Base-by-base conservation (phyloP, 2,329 filamentous ascomycete genomes). In the Drechslerella coelobrocha region DNA sequence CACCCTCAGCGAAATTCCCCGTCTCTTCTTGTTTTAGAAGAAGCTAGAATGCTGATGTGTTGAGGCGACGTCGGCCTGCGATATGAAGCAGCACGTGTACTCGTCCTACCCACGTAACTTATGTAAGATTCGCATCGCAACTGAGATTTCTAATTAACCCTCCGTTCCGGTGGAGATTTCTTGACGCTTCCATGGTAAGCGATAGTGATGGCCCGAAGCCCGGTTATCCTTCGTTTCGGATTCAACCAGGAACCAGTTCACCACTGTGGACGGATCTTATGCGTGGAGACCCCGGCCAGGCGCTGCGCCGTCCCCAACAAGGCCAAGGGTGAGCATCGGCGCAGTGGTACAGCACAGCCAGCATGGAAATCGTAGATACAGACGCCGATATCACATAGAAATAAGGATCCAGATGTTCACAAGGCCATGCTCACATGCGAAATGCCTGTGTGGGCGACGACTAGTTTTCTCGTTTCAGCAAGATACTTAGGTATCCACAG, bases 401-500 rank as follows among this genome's bases (percentile, higher is more conserved):
- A 57, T 65, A 47, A 65, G 61, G 50, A 50, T 66, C 48, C 27
- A 50, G 14, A 29, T 19, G 54, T 17, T 27, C 61, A 66, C 61
- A 59, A 19, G 61, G 54, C 52, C 37, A 43, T 39, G 47, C 53
- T 51, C 61, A 66, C 61, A 66, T 66, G 61, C 47, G 39, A 26
- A 23, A 45, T 31, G 14, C 31, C 41, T 10, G n/a, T 52, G 37
- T 10, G 34, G 27, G 37, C 34, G 39, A 19, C 26, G 29, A 51
- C 24, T 29, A n/a, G n/a, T 27, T 53, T 21, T 37, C 9, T n/a
- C n/a, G n/a, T n/a, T n/a, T n/a, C 17, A 14, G 19, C n/a, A n/a
- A 54, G 51, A 9, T 34, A 23, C 29, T 51, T 43, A 54, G 26
- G 52, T 26, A 27, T 29, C n/a, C 45, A 45, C 61, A 41, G 52